These are phyloP conservation scores for Colletotrichum orbiculare DNA, from an alignment of 2,329 filamentous ascomycete species.

Conservation along the genomic window DNA sequence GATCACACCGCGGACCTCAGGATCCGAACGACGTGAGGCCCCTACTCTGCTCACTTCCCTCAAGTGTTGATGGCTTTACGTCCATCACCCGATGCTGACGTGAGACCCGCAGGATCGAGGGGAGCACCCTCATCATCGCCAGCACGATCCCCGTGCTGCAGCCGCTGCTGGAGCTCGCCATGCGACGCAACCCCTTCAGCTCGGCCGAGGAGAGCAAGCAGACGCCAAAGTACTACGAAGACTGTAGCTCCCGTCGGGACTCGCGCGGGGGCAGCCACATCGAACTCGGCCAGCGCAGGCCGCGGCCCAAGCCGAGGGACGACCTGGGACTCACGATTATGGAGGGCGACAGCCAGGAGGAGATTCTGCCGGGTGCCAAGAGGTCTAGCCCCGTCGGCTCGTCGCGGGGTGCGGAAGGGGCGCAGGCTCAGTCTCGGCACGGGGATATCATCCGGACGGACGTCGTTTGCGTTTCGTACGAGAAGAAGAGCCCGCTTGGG, in stretches of 20 bases:
- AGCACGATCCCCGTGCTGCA: constrained; percentile 49
- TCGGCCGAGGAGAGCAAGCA: not conserved
- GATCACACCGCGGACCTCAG: constrained; percentile 51
- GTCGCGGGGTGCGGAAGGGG: not conserved
- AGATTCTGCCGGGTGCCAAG: constrained; percentile 14
- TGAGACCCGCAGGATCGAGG: constrained; percentile 42
- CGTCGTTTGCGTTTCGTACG: constrained; percentile 30
- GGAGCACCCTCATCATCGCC: constrained; percentile 48
- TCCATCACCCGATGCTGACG: constrained; percentile 9
- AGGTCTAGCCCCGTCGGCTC: not conserved
- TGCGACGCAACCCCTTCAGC: constrained; percentile 21
- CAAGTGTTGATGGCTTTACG: not conserved
- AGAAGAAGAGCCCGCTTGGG: not conserved
- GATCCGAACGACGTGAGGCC: no score
- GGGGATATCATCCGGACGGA: constrained; percentile 26
- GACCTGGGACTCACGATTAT: constrained; percentile 36
- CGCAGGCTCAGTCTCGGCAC: not conserved
- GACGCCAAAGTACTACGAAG: constrained; percentile 9
- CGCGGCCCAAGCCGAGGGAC: constrained; percentile 25
- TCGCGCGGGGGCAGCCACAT: constrained; percentile 9
- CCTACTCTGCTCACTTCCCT: no score
- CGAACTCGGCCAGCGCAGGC: constrained; percentile 33
- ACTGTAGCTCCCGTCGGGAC: not conserved
- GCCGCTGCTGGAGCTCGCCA: constrained; percentile 39
- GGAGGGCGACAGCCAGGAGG: constrained; percentile 35